These are phyloP conservation scores for Naematelia encephala DNA, from an alignment of 768 basidiomycete genomes.

Conservation along the genomic window DNA sequence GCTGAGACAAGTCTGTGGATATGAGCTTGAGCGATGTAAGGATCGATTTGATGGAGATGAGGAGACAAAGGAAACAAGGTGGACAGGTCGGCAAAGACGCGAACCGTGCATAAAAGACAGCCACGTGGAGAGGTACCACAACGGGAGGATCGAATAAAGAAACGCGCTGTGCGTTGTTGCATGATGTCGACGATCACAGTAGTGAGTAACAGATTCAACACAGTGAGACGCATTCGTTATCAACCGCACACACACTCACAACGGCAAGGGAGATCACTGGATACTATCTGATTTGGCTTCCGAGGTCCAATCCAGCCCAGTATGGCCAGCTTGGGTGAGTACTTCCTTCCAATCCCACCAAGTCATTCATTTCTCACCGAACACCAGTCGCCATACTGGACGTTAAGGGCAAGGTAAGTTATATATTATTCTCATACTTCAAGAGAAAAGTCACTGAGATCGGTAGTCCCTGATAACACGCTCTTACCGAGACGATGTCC, in stretches of 20 bases:
- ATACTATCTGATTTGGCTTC: no score
- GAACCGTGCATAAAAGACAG: not conserved
- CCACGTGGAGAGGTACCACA: not conserved
- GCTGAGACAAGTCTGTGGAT: no score
- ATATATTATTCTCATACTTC: not conserved
- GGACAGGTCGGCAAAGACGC: no score
- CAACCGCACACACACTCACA: no score
- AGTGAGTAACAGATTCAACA: not conserved
- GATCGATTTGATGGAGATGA: no score
- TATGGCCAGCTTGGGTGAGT: conserved; percentile 19
- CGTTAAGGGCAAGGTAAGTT: conserved; percentile 78
- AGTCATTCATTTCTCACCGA: not conserved
- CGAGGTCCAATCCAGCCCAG: not conserved
- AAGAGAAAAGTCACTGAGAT: not conserved
- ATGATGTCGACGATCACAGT: not conserved
- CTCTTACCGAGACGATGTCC: conserved; percentile 93
- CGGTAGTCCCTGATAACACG: conserved; percentile 80
- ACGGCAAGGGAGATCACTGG: no score
- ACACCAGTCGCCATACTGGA: conserved; percentile 82
- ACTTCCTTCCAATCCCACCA: no score
- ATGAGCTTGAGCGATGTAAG: no score
- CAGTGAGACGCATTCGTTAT: no score
- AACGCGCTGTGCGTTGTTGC: not conserved
- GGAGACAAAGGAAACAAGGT: no score
- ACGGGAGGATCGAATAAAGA: not conserved